Percentiles rank a stretch among this genome's conserved stretches.
These are phyloP conservation scores for Chrysosporium keratinophilum DNA, from an alignment of 2,329 filamentous ascomycete species.

Conservation along the genomic window DNA sequence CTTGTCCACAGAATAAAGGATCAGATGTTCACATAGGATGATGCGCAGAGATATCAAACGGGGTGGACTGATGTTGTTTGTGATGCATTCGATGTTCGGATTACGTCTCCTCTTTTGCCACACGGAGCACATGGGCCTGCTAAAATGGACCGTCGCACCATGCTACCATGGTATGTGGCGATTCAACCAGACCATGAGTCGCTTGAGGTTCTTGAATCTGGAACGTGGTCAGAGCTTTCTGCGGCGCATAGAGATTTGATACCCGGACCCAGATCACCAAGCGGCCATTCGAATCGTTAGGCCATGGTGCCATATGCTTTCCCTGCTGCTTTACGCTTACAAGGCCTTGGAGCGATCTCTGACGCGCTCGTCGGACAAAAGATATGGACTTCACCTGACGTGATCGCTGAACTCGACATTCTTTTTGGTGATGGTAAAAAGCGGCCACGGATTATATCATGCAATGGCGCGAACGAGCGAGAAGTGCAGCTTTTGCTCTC, in stretches of 20 bases:
- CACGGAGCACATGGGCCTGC: no score
- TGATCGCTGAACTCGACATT: neutral
- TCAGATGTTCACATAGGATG: neutral
- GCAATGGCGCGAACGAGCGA: no score
- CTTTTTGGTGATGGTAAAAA: neutral
- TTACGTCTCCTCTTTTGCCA: no score
- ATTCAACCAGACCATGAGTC: neutral
- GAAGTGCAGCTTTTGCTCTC: no score
- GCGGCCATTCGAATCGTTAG: no score
- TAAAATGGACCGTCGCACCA: no score
- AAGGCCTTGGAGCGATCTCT: neutral
- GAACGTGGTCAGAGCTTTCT: neutral
- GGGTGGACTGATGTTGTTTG: neutral
- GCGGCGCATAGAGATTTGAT: neutral
- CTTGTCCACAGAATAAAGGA: no score
- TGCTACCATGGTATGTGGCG: no score
- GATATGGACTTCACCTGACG: neutral
- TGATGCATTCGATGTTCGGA: no score
- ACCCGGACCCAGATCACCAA: neutral
- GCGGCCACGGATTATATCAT: neutral
- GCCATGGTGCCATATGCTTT: neutral
- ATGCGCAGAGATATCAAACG: neutral
- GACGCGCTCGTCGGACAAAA: neutral
- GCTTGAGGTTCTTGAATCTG: neutral
- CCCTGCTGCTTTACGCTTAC: neutral